A percentile compares a stretch with the other conserved stretches of the same genome.
Evolutionary conservation across 2,329 filamentous ascomycete species (phyloP).

Genomic region (Scleromitrula shiraiana): DNA sequence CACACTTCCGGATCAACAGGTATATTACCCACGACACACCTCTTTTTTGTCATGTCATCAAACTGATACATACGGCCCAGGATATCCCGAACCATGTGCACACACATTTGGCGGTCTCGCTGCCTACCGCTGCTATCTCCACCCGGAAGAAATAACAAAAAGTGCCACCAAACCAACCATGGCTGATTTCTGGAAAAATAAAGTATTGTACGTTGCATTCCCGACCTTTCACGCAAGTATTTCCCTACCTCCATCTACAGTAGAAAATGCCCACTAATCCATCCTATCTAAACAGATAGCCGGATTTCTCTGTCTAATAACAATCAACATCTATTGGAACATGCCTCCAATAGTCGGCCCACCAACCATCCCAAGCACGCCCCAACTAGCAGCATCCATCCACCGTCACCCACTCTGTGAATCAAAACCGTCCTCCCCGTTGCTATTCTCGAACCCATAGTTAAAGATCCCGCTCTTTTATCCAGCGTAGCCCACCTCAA

Average conservation of each 20-base stretch:
- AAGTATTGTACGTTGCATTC: slow-evolving; percentile 2
- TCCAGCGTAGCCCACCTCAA: not conserved
- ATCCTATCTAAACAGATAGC: not conserved
- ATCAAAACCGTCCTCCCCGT: not conserved
- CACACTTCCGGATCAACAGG: not conserved
- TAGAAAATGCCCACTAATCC: too few relatives aligned
- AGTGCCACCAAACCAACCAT: not conserved
- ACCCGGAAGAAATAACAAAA: not conserved
- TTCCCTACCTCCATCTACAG: too few relatives aligned
- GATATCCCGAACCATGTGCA: not conserved
- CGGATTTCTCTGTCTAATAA: not conserved
- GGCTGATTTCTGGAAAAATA: not conserved
- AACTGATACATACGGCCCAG: not conserved
- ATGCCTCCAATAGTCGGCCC: not conserved
- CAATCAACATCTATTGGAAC: not conserved
- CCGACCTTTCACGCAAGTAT: slow-evolving; percentile 1
- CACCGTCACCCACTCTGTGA: not conserved
- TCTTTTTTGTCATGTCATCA: not conserved
- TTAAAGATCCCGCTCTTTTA: not conserved
- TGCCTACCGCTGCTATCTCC: not conserved
- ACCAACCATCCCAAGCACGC: not conserved
- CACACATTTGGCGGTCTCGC: not conserved
- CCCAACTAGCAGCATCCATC: not conserved
- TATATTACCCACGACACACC: not conserved
- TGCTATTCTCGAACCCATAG: not conserved